These are phyloP conservation scores for Colletotrichum sp. DNA, from an alignment of 2,329 filamentous ascomycete genomes.

Conservation along the genomic window DNA sequence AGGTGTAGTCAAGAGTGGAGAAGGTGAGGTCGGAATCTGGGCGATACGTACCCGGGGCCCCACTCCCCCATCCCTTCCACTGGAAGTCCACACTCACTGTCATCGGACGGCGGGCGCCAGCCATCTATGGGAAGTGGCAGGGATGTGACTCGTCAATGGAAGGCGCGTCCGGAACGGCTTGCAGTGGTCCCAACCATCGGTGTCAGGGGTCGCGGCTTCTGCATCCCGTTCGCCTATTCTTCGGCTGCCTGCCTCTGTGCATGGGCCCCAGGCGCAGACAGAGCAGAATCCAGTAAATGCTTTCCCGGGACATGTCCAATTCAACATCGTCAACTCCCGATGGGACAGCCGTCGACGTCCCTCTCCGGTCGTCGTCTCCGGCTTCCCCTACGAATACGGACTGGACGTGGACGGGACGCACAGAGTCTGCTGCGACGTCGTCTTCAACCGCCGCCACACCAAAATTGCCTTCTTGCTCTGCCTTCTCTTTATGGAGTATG, in stretches of 20 bases:
- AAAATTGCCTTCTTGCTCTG: neutral
- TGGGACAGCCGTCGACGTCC: neutral
- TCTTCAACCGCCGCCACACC: neutral
- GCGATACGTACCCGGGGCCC: neutral
- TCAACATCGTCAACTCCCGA: neutral
- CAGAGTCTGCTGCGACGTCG: neutral
- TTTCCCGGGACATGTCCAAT: neutral
- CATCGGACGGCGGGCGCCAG: neutral
- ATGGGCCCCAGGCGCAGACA: neutral
- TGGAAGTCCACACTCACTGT: neutral
- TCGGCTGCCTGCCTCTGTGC: constrained; percentile 3
- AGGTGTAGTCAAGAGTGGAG: neutral
- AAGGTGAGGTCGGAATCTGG: neutral
- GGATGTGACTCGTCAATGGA: neutral
- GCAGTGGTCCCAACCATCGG: neutral
- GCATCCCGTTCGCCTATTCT: constrained; percentile 10
- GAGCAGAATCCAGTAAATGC: neutral
- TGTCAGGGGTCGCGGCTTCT: constrained; percentile 3
- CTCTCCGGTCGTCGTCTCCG: neutral
- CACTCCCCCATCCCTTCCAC: neutral
- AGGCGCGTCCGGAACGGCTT: neutral
- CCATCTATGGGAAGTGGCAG: neutral
- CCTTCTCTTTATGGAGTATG: neutral
- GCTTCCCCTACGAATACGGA: neutral
- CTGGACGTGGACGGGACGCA: neutral